Evolutionary conservation across 305 asterid species (phyloP), one percentile per base, ranked within the genome.

Genomic region (Fraxinus latifolia): DNA sequence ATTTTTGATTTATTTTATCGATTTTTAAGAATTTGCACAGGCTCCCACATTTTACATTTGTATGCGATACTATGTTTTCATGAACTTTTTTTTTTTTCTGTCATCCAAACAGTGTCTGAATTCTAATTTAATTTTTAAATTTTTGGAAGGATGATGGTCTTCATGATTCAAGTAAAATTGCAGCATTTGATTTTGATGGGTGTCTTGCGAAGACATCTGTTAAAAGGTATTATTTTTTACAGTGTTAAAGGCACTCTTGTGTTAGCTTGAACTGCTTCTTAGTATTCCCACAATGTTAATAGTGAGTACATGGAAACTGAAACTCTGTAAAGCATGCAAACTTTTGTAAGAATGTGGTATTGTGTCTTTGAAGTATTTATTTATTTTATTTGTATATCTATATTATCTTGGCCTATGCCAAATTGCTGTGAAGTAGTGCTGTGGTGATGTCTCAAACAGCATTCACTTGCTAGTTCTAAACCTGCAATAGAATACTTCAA

Each of bases 131-230:
- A 29, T 55, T 83, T 83, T 39, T 58, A 31, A 36, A 4, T 50
- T 76, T 74, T 84, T 80, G 36, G 68, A 80, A 93, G 99, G 98
- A 87, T 76, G 96, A 93, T 19, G 95, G 89, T 55, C 95, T 93
- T 85, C 93, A 75, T 17, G 99, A 91, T 87, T 95, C 98, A 31
- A 74, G 31, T 67, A 94, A 92, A 83, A 94, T 95, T 83, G 99
- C 97, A 29, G 99, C 99, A 68, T 95, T 95, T 89, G 99, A 95
- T 90, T 95, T 95, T 89, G 99, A 95, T 87, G 99, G 99, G 81
- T 94, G 98, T 83, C 96, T 94, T 75, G 98, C 94, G 5, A 93
- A 90, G 77, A 94, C 98, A 82, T 87, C 93, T 53, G 97, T 95
- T 88, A 92, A 80, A 82, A 94, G 91, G 99, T 95, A 89, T 37